Base-by-base conservation (phyloP, 208 protist species). In the Trypanosoma boissoni region DNA sequence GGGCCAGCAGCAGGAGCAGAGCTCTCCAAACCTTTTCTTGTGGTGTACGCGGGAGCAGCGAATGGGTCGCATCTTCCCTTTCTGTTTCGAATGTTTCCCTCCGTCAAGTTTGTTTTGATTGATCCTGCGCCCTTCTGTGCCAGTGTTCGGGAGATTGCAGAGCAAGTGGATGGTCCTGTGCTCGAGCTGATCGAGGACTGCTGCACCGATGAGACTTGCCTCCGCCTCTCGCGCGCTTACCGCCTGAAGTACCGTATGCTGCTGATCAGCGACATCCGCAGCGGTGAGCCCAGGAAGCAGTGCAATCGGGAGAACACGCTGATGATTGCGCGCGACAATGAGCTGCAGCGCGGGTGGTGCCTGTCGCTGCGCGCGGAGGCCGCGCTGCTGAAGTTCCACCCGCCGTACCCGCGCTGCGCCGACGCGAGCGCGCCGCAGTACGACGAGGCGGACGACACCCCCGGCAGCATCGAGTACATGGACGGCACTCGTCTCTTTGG, bases 301-400 rank as follows among this genome's bases (percentile, higher is more conserved):
- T 60, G 55, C 2, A 94, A 94, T 58, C 48, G 74, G 42, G 78
- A 94, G 55, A 79, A 94, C 52, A 96, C 94, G n/a, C 64, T 73
- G 0, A 85, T 85, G 70, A 91, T 97, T 39, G 50, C 72, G 56
- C 68, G 55, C 32, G 91, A 97, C 76, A 97, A 95, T 59, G 67
- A 76, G 12, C 56, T 72, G 28, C 95, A 98, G 72, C 56, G 71
- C 55, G 69, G 83, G 21, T 98, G 91, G 91, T 91, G 90, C 66
- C 74, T 72, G 27, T 77, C 88, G 1, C 78, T 98, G 18, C 56
- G 75, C 20, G 89, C 94, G 18, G 32, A 76, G 23, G 69, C 61
- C 8, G 83, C 82, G 21, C 83, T 98, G 83, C 82, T 98, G 24
- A 98, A 98, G 65, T 98, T 98, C 59, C 81, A 97, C 54, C 90